Evolutionary conservation across 2,329 filamentous ascomycete genomes (phyloP), one percentile per base, ranked within the genome.

Genomic region (Chaetomiaceae sp.): DNA sequence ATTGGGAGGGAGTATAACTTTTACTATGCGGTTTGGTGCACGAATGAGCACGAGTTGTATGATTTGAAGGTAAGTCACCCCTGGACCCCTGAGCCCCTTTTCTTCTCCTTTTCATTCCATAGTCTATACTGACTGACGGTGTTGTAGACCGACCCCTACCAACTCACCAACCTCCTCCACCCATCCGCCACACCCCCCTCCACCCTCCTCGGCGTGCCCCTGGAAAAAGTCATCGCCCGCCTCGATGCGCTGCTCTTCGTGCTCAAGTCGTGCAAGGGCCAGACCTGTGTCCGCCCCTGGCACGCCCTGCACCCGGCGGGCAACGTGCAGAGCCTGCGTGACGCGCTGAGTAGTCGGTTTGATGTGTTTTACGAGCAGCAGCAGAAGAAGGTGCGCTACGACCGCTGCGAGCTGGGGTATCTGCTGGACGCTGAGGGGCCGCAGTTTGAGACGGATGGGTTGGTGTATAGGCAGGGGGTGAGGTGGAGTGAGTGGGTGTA

Each of bases 11-110:
- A 69, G 4, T 87, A 87, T 62, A 81, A 78, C 61, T 64, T 87
- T 5, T 81, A 83, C 56, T 88, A 88, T 61, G 77, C 82, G 0
- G 81, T 87, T 0, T 88, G 84, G 84, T 88, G 85, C 63, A 85
- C 70, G 14, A 82, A 82, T 47, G 83, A 87, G 62, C 79, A 81
- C 51, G 84, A 88, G 64, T 74, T 86, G 2, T 88, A 87, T 63
- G 76, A 87, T 57, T 62, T 85, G 36, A 77, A 72, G 61, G 81
- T 79, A 27, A 65, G 56, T 23, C 9, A 44, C 12, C 15, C 23
- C 12, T 17, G n/a, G n/a, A n/a, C n/a, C n/a, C 3, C 47, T 40
- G 37, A 17, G 11, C 23, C 31, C 17, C 6, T 8, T 33, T 33
- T 19, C 1, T 11, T 29, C 48, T 45, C 23, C 47, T 20, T 38